Percentiles rank a stretch among this genome's conserved stretches.
These are phyloP conservation scores for Xylaria sp. DNA, from an alignment of 2,329 filamentous ascomycete genomes.

Conservation along the genomic window DNA sequence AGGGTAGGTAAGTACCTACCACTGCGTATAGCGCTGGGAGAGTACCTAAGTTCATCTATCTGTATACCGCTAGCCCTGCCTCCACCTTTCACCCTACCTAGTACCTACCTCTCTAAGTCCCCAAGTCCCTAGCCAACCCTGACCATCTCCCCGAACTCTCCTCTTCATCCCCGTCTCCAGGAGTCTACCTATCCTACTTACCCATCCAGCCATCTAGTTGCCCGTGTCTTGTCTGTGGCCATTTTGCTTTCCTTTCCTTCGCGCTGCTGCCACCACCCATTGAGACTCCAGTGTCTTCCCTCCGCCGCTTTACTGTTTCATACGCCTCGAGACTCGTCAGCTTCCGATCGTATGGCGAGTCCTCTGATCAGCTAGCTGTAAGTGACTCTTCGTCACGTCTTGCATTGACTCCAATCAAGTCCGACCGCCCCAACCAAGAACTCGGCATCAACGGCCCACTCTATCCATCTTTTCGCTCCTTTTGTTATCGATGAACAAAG, in stretches of 20 bases:
- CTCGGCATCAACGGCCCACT: slow-evolving; percentile 17
- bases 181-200: slow-evolving; percentile 21
- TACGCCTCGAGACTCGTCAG: slow-evolving; percentile 41
- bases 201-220: slow-evolving; percentile 8
- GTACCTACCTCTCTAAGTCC: not conserved
- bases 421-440: slow-evolving; percentile 25
- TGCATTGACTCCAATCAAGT: slow-evolving; percentile 28
- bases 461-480: slow-evolving; percentile 14
- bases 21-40: not conserved
- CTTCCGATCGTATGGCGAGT: slow-evolving; percentile 37
- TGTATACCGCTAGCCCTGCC: not conserved
- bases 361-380: slow-evolving; percentile 33
- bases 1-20: not conserved
- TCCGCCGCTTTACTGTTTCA: slow-evolving; percentile 22
- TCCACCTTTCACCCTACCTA: slow-evolving; percentile 21
- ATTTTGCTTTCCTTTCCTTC: slow-evolving; percentile 36
- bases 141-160: slow-evolving; percentile 33
- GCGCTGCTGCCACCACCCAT: slow-evolving; percentile 26
- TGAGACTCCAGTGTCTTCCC: slow-evolving; percentile 12
- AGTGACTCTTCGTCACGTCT: slow-evolving; percentile 28
- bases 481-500: slow-evolving; percentile 30
- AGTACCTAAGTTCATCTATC: not conserved
- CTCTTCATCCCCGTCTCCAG: slow-evolving; percentile 39
- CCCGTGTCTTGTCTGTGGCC: slow-evolving; percentile 29
- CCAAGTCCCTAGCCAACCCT: slow-evolving; percentile 20